phyloP scores from a whole-genome alignment of 1,284 basidiomycete genomes.

The Puccinia hordei region DNA sequence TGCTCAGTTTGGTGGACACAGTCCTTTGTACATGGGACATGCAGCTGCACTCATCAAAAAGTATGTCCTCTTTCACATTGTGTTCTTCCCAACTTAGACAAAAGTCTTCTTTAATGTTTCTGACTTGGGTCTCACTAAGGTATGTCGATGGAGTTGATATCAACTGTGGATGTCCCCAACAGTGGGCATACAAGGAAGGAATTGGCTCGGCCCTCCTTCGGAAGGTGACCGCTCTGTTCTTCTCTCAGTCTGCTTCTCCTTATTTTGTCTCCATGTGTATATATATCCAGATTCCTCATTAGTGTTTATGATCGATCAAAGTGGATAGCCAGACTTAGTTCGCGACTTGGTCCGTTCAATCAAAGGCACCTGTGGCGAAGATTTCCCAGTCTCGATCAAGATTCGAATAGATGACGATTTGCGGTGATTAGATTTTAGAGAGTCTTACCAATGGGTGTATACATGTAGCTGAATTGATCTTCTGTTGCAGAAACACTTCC shows the following conservation, averaged over 20 bases:
- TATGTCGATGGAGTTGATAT: conserved; percentile 65
- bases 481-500: conserved; percentile 62
- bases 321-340: conserved; percentile 63
- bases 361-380: conserved; percentile 64
- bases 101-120: too few species aligned
- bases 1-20: conserved; percentile 66
- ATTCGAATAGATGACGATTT: conserved; percentile 66
- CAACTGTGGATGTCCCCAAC: conserved; percentile 66
- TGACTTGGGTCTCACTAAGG: neutral
- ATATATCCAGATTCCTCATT: neutral
- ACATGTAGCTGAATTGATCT: neutral
- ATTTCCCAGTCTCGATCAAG: conserved; percentile 66
- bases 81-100: neutral
- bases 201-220: conserved; percentile 66
- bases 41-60: conserved; percentile 64
- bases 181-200: conserved; percentile 65
- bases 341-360: conserved; percentile 65
- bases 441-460: too few species aligned
- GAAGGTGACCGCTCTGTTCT: conserved; percentile 55
- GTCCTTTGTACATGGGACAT: conserved; percentile 64
- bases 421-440: conserved; percentile 56
- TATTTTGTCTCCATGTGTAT: neutral
- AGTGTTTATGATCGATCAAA: neutral
- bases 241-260: neutral
- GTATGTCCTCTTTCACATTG: conserved; percentile 40